A percentile compares a stretch with the other conserved stretches of the same genome.
Evolutionary conservation across 371 early-diverging fungal genomes (phyloP).

Genomic region (Choanephora cucurbitarum): DNA sequence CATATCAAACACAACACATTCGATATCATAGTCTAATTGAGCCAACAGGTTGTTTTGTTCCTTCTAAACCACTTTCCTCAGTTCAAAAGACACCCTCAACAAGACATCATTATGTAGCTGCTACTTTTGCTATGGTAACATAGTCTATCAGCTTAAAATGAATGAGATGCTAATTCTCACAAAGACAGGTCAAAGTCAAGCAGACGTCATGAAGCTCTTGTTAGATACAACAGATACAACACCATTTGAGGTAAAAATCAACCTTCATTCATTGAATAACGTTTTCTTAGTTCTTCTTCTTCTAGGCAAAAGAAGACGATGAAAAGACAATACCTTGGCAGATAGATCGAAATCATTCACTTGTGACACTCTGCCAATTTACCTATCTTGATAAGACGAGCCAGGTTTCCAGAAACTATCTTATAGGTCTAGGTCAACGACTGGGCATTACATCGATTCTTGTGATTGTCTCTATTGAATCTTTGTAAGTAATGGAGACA

Average conservation of each 20-base stretch:
- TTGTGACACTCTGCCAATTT: constrained; percentile 21
- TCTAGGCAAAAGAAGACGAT: constrained; percentile 22
- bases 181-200: constrained; percentile 23
- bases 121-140: constrained; percentile 26
- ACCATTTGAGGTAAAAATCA: constrained; percentile 13
- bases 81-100: constrained; percentile 8
- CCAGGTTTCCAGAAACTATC: constrained; percentile 7
- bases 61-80: constrained; percentile 3
- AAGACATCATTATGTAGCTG: constrained; percentile 19
- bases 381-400: constrained; percentile 11
- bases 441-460: constrained; percentile 24
- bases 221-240: constrained; percentile 15
- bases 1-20: not conserved
- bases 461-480: constrained; percentile 17
- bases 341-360: constrained; percentile 10
- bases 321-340: constrained; percentile 23
- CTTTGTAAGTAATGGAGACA: constrained; percentile 23
- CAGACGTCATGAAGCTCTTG: constrained; percentile 16
- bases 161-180: not conserved
- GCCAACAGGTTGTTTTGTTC: constrained; percentile 19
- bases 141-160: too few species aligned
- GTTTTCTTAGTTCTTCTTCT: not conserved
- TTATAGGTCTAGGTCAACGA: constrained; percentile 19
- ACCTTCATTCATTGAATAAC: not conserved
- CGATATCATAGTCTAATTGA: constrained; percentile 1